Percentiles rank a stretch among this genome's conserved stretches.
phyloP scores from a whole-genome alignment of 1,284 basidiomycete genomes.

The Naganishia albida region DNA sequence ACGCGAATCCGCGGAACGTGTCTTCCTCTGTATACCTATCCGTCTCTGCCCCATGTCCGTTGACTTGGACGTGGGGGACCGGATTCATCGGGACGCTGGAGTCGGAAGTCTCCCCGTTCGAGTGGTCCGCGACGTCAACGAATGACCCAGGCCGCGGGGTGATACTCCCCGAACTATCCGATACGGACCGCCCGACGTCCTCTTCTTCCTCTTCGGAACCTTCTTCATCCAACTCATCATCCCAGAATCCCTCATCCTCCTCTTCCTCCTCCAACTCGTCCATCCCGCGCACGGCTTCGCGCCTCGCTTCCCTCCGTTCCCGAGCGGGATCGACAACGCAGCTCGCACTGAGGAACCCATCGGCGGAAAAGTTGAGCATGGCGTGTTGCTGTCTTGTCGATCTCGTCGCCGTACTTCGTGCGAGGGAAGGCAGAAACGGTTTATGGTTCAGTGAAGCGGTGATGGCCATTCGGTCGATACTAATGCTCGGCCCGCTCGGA shows the following conservation, averaged over 20 bases:
- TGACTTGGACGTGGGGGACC: not conserved
- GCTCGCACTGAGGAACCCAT: slow-evolving; percentile 23
- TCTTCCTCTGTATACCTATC: slow-evolving; percentile 19
- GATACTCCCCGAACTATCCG: slow-evolving; percentile 43
- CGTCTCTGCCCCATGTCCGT: not conserved
- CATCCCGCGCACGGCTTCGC: slow-evolving; percentile 6
- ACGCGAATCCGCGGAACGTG: slow-evolving; percentile 1
- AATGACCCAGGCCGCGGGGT: slow-evolving; percentile 47
- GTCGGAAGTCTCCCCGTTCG: slow-evolving; percentile 26
- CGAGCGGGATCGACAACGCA: slow-evolving; percentile 16
- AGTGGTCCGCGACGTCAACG: slow-evolving; percentile 35
- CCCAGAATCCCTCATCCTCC: slow-evolving; percentile 35
- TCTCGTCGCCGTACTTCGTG: slow-evolving; percentile 14
- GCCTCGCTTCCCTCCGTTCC: slow-evolving; percentile 15
- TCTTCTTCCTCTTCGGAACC: slow-evolving; percentile 34
- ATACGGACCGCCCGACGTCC: slow-evolving; percentile 4
- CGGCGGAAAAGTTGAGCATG: slow-evolving; percentile 22
- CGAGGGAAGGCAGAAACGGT: not conserved
- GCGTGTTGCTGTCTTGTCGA: slow-evolving; percentile 22
- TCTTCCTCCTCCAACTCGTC: slow-evolving; percentile 36
- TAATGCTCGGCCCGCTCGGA: slow-evolving; percentile 8
- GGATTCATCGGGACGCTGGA: not conserved
- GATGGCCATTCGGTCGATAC: slow-evolving; percentile 12
- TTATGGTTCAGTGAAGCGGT: slow-evolving; percentile 9
- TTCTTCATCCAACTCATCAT: slow-evolving; percentile 34